Conservation (phyloP, 2,329 filamentous ascomycete genomes). For the Knufia petricola region DNA sequence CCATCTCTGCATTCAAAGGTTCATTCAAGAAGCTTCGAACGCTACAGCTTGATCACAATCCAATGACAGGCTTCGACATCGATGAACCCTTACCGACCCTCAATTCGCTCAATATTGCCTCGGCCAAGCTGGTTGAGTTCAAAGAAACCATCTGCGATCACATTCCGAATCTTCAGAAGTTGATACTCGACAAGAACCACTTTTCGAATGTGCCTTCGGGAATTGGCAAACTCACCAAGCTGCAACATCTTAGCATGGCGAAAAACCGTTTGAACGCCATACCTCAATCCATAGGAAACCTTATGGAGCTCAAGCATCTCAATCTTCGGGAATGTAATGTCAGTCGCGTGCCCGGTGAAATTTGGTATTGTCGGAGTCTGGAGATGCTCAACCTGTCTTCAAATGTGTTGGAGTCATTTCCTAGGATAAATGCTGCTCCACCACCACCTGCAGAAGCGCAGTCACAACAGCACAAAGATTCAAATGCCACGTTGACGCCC, state of each 20-base stretch:
- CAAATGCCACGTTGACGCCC: slow-evolving; percentile 41
- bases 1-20: slow-evolving; percentile 79
- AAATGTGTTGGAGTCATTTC: slow-evolving; percentile 83
- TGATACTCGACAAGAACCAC: slow-evolving; percentile 89
- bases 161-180: slow-evolving; percentile 74
- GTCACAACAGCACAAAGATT: background rate
- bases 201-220: slow-evolving; percentile 81
- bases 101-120: slow-evolving; percentile 78
- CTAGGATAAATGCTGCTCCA: slow-evolving; percentile 62
- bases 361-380: slow-evolving; percentile 90
- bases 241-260: slow-evolving; percentile 89
- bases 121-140: slow-evolving; percentile 80
- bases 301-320: slow-evolving; percentile 72
- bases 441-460: slow-evolving; percentile 41
- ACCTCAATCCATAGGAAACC: slow-evolving; percentile 76
- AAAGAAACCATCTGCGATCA: slow-evolving; percentile 79
- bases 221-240: slow-evolving; percentile 68
- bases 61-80: slow-evolving; percentile 87
- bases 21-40: slow-evolving; percentile 77
- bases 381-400: slow-evolving; percentile 93
- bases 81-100: slow-evolving; percentile 66
- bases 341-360: slow-evolving; percentile 73
- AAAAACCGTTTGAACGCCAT: slow-evolving; percentile 80
- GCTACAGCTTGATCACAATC: slow-evolving; percentile 86
- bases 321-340: slow-evolving; percentile 93